Evolutionary conservation across 306 rosid species (phyloP).

Genomic region (Alnus rubra): DNA sequence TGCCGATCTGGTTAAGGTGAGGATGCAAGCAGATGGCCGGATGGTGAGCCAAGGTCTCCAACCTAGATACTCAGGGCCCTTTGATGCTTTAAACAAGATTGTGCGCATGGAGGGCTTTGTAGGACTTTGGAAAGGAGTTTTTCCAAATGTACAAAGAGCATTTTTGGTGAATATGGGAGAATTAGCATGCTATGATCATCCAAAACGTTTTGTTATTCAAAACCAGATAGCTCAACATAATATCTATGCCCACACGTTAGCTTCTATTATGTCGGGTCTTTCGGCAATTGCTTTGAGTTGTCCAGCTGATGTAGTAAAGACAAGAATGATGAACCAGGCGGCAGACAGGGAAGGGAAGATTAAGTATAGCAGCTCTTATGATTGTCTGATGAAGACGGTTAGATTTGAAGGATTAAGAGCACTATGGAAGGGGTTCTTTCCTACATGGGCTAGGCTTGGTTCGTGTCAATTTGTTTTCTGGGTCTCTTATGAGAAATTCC

Average conservation of each 20-base stretch:
- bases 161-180: slow-evolving; percentile 94
- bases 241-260: slow-evolving; percentile 70
- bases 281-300: slow-evolving; percentile 82
- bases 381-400: slow-evolving; percentile 79
- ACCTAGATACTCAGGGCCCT: slow-evolving; percentile 72
- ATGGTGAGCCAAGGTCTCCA: slow-evolving; percentile 58
- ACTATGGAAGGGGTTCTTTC: slow-evolving; percentile 92
- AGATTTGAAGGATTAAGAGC: slow-evolving; percentile 80
- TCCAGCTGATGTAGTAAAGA: slow-evolving; percentile 93
- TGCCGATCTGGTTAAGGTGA: slow-evolving; percentile 92
- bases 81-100: slow-evolving; percentile 72
- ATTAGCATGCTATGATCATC: slow-evolving; percentile 82
- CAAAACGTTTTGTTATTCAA: slow-evolving; percentile 63
- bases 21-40: slow-evolving; percentile 88
- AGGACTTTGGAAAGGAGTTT: slow-evolving; percentile 87
- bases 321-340: slow-evolving; percentile 85
- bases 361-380: slow-evolving; percentile 57
- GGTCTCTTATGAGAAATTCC: slow-evolving; percentile 87
- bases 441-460: slow-evolving; percentile 93
- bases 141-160: slow-evolving; percentile 84
- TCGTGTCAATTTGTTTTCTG: slow-evolving; percentile 95
- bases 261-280: slow-evolving; percentile 78
- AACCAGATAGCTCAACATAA: slow-evolving; percentile 62
- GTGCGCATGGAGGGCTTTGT: slow-evolving; percentile 58
- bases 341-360: slow-evolving; percentile 46